Conservation (phyloP, 2,329 filamentous ascomycete species). For the Aplosporella prunicola region DNA sequence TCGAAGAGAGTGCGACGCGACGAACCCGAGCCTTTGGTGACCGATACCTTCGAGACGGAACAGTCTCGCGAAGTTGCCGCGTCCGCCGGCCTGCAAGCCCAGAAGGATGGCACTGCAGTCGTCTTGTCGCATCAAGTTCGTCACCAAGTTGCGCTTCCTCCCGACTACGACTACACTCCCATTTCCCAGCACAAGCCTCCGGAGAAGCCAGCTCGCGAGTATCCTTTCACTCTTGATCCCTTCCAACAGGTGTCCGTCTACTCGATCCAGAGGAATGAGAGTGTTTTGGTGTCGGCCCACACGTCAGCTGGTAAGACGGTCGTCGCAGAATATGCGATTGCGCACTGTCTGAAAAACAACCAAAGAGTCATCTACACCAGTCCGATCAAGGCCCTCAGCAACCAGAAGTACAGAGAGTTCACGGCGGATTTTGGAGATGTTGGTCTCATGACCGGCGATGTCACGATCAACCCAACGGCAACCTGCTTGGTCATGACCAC, state of each 20-base stretch:
- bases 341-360: conserved; percentile 92
- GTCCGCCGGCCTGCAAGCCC: conserved; percentile 57
- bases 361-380: conserved; percentile 98
- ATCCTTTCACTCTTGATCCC: conserved; percentile 86
- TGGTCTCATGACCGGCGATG: conserved; percentile 96
- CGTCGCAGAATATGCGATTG: conserved; percentile 95
- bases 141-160: conserved; percentile 91
- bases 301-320: conserved; percentile 98
- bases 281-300: conserved; percentile 91
- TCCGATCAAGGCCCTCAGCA: conserved; percentile 96
- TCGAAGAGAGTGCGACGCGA: conserved; percentile 56
- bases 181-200: conserved; percentile 91
- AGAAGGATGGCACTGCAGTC: conserved; percentile 59
- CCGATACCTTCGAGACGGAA: conserved; percentile 90
- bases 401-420: conserved; percentile 98
- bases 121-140: conserved; percentile 95
- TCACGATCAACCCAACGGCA: conserved; percentile 97
- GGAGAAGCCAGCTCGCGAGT: conserved; percentile 71
- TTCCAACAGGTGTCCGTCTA: conserved; percentile 94
- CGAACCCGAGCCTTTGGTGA: conserved; percentile 71
- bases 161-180: conserved; percentile 90
- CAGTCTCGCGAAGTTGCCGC: conserved; percentile 83
- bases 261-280: conserved; percentile 93
- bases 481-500: conserved; percentile 99
- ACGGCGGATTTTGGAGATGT: conserved; percentile 92